Conservation (phyloP, 495 filamentous ascomycete genomes). For the Aspergillus heteromorphus region DNA sequence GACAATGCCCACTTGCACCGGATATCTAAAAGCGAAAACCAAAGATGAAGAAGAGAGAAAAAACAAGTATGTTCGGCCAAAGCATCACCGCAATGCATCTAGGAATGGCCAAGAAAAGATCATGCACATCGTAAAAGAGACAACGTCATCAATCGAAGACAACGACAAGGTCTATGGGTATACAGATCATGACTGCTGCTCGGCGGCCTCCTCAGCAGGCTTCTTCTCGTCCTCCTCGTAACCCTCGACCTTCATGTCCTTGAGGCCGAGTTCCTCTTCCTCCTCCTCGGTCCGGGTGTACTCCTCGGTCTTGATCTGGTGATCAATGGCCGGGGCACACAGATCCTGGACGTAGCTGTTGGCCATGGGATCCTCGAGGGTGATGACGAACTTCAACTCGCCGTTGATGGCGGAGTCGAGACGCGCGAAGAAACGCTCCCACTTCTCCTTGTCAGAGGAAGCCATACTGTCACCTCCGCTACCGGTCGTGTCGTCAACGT, state of each 20-base stretch:
- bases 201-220: slow-evolving; percentile 8
- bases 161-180: slow-evolving; percentile 7
- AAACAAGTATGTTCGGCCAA: slow-evolving; percentile 5
- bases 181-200: slow-evolving; percentile 21
- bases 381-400: slow-evolving; percentile 75
- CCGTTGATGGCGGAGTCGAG: slow-evolving; percentile 76
- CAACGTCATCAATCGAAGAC: slow-evolving; percentile 16
- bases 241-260: slow-evolving; percentile 86
- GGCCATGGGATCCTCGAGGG: slow-evolving; percentile 83
- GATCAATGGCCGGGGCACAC: slow-evolving; percentile 64
- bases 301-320: slow-evolving; percentile 74
- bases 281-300: slow-evolving; percentile 86
- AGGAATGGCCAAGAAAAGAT: slow-evolving; percentile 15
- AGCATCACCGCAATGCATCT: slow-evolving; percentile 21
- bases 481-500: slow-evolving; percentile 50
- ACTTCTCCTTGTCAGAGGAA: slow-evolving; percentile 56
- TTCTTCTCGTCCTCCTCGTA: slow-evolving; percentile 60
- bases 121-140: slow-evolving; percentile 28
- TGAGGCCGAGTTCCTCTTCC: slow-evolving; percentile 83
- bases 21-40: slow-evolving; percentile 22
- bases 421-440: slow-evolving; percentile 73
- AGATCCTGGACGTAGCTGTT: slow-evolving; percentile 91
- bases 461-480: slow-evolving; percentile 72
- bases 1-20: slow-evolving; percentile 15
- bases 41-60: too few relatives aligned